Evolutionary conservation across 192 early-diverging fungal species (phyloP), one percentile per base, ranked within the genome.

Genomic region (Backusella macrospora): DNA sequence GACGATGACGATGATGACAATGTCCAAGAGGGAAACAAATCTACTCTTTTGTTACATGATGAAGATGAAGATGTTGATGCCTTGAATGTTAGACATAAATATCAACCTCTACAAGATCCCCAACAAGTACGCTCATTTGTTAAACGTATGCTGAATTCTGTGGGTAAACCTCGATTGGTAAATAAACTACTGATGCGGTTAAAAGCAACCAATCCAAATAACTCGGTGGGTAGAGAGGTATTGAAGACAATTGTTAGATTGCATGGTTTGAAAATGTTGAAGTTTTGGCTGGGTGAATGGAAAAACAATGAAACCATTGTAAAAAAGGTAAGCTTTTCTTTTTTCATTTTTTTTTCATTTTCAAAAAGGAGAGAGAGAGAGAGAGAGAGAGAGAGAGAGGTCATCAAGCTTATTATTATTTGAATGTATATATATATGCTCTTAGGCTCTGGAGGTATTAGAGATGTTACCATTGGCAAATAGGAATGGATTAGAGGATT

Each of bases 401-500:
- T 88, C 16, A 2, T 10, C 46, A 38, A 68, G 65, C 29, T 23
- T 55, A 49, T 49, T 23, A 0, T 55, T 10, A 21, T 55, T 2
- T 3, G 46, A 16, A 39, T 18, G 16, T 13, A 29, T 46, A 34
- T n/a, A 67, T 44, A 14, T 62, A 21, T 55, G 23, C 38, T 44
- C 23, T 44, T 44, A 80, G 78, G 78, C 63, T 5, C 49, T 80
- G 0, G 23, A 55, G 15, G 88, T 95, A 15, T 78, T 98, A 48
- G 85, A 88, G 5, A 83, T 84, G 26, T 85, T 98, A 69, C 96
- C 96, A 15, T 87, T 96, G 15, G 75, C 91, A 16, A 90, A 92
- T 15, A 80, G 91, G 42, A 96, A 98, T 77, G 84, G 90, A 1
- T 86, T 96, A 29, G 88, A 92, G 40, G 95, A 94, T 43, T 89